A percentile compares a stretch with the other conserved stretches of the same genome.
Evolutionary conservation across 768 basidiomycete genomes (phyloP).

Genomic region (Russula sp.): DNA sequence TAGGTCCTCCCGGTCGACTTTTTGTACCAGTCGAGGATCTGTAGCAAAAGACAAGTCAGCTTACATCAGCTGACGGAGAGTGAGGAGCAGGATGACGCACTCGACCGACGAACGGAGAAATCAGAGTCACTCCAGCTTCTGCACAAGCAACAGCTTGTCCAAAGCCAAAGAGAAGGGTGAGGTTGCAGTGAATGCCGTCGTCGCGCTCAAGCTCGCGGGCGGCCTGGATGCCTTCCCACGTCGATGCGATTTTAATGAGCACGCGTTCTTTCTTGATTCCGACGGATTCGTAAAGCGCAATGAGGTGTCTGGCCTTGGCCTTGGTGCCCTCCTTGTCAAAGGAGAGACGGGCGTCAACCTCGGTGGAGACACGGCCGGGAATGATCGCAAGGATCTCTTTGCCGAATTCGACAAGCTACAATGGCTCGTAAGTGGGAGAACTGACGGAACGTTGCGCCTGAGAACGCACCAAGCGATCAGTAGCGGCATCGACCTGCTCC

Average conservation of each 20-base stretch:
- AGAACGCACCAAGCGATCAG: slow-evolving; percentile 77
- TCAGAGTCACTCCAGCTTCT: slow-evolving; percentile 96
- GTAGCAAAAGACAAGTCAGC: slow-evolving; percentile 18
- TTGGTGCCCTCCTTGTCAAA: slow-evolving; percentile 94
- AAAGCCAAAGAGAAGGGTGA: slow-evolving; percentile 98
- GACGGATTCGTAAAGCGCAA: slow-evolving; percentile 89
- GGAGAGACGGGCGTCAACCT: slow-evolving; percentile 96
- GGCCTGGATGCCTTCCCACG: slow-evolving; percentile 99
- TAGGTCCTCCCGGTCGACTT: slow-evolving; percentile 77
- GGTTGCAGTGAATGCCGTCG: slow-evolving; percentile 95
- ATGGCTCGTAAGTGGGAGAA: slow-evolving; percentile 11
- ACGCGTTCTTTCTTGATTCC: slow-evolving; percentile 93
- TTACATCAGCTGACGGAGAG: slow-evolving; percentile 10
- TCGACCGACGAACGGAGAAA: slow-evolving; percentile 98
- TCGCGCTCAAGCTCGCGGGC: slow-evolving; percentile 92
- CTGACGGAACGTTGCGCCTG: neutral
- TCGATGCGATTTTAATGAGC: slow-evolving; percentile 98
- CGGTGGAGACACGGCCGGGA: slow-evolving; percentile 97
- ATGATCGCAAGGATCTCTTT: slow-evolving; percentile 92
- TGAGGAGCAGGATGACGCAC: slow-evolving; percentile 41
- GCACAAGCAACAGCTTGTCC: slow-evolving; percentile 98
- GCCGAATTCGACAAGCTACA: slow-evolving; percentile 94
- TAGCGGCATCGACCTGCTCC: slow-evolving; percentile 66
- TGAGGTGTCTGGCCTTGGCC: slow-evolving; percentile 85
- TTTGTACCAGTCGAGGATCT: slow-evolving; percentile 99